Base-by-base conservation (phyloP, 495 filamentous ascomycete genomes). In the Xylaria acuta region DNA sequence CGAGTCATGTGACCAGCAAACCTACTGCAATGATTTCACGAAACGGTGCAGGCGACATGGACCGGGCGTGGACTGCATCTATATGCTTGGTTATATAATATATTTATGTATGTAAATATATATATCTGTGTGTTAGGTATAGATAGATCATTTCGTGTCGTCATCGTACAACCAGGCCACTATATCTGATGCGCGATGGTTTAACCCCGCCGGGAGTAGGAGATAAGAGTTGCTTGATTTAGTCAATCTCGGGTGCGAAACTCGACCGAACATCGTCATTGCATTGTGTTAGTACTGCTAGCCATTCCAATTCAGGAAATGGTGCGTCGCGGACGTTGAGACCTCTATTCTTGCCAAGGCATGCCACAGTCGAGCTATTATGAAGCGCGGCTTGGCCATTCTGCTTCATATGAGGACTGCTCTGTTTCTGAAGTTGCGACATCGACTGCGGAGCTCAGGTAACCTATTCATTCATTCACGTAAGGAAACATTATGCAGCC, bases 171-270 rank as follows among this genome's bases (percentile, higher is more conserved):
- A 38, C 9, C 36, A 62, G 34, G 34, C 58, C 38, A 25, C 58
- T 9, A n/a, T n/a, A 62, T 62, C n/a, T 25, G 7, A 18, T 18
- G 20, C 34, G 32, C 5, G 25, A 32, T 40, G 8, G n/a, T n/a
- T n/a, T 38, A 62, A 62, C 1, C 22, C 58, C 58, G 34, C 11
- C 53, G 53, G 58, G 18, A 62, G 7, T 62, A 38, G 58, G 58
- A 38, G 58, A 62, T 62, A 62, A 38, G 18, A 40, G 8, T 38
- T 38, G 20, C 58, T 62, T 40, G 5, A n/a, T 62, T 62, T 9
- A 22, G 34, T 62, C 6, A 14, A 36, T 36, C 7, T 38, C 58
- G 58, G 58, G 34, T 22, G 18, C 58, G 58, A 38, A 22, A 38
- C 22, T 53, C 22, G 6, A 49, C 47, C 47, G 47, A 8, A 49